Base-by-base conservation (phyloP, 768 basidiomycete species). In the Rhodotorula graminis region DNA sequence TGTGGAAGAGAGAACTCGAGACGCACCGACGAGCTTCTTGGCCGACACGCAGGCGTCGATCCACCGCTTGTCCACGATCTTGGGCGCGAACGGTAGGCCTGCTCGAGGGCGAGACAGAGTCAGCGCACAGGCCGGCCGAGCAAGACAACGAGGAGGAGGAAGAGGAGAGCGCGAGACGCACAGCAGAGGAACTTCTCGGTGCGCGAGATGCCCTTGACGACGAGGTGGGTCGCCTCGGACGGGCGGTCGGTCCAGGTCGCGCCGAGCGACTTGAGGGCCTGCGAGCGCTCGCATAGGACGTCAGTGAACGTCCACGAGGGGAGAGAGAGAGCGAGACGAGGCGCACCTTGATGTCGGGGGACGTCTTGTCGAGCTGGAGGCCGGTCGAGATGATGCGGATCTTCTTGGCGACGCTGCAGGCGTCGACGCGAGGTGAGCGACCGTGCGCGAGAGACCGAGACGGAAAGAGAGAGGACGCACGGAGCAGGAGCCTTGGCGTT, bases 161-260 rank as follows among this genome's bases (percentile, higher is more conserved):
- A 47, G 25, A 21, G 31, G 46, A 37, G 15, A n/a, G 18, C 0
- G 25, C 6, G 4, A n/a, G 37, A 64, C 71, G 27, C 27, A 72
- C 74, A 64, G 76, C 87, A 88, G 0, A 96, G 83, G 79, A 95
- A 90, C 80, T 95, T 96, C 78, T 93, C 90, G 2, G 93, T 95
- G 10, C 93, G 86, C 11, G 88, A 87, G 37, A 94, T 83, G 40
- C 84, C 83, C 47, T 85, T 85, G 18, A 87, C 86, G 60, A 95
- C 80, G 21, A 96, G 84, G 81, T 94, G 91, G 0, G 92, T 95
- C 77, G 89, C 91, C 65, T 91, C 87, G 2, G 80, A 78, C 0
- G 89, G 83, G 47, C 86, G 85, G 3, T 84, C 84, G 15, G 87
- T 87, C 69, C 88, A 82, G 73, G 85, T 87, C 15, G 86, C 88